phyloP scores from a whole-genome alignment of 2,329 filamentous ascomycete genomes.

The Scopulariopsis brevicaulis region DNA sequence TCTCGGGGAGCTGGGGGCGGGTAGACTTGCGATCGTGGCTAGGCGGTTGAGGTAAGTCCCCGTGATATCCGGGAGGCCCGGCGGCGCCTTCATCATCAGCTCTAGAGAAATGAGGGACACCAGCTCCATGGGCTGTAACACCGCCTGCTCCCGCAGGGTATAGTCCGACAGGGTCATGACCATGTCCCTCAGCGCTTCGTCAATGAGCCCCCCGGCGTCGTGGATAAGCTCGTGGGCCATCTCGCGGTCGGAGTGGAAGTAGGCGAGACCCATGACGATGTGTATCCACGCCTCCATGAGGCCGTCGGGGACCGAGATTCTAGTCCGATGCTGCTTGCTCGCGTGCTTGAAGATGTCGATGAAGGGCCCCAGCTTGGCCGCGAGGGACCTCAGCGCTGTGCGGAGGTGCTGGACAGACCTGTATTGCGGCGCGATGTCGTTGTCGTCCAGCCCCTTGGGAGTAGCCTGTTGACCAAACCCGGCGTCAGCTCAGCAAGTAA shows the following conservation, averaged over 20 bases:
- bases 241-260: slow-evolving; percentile 10
- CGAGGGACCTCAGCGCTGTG: not conserved
- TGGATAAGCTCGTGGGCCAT: slow-evolving; percentile 17
- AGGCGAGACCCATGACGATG: slow-evolving; percentile 23
- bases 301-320: slow-evolving; percentile 20
- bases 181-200: slow-evolving; percentile 22
- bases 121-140: slow-evolving; percentile 29
- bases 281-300: slow-evolving; percentile 29
- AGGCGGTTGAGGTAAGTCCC: slow-evolving; percentile 30
- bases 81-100: slow-evolving; percentile 16
- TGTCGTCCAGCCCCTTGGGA: not conserved
- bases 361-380: not conserved
- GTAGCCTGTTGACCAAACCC: too few species aligned
- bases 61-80: slow-evolving; percentile 13
- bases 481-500: not conserved
- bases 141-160: slow-evolving; percentile 21
- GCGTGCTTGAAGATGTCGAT: slow-evolving; percentile 14
- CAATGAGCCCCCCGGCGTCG: slow-evolving; percentile 17
- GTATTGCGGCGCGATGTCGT: not conserved
- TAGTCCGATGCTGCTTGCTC: slow-evolving; percentile 14
- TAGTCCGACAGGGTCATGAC: slow-evolving; percentile 19
- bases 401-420: not conserved
- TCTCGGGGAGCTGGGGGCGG: not conserved
- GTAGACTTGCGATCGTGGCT: slow-evolving; percentile 23
- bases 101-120: slow-evolving; percentile 25